phyloP scores from a whole-genome alignment of 2,329 filamentous ascomycete species.

The Microdochium bolleyi region DNA sequence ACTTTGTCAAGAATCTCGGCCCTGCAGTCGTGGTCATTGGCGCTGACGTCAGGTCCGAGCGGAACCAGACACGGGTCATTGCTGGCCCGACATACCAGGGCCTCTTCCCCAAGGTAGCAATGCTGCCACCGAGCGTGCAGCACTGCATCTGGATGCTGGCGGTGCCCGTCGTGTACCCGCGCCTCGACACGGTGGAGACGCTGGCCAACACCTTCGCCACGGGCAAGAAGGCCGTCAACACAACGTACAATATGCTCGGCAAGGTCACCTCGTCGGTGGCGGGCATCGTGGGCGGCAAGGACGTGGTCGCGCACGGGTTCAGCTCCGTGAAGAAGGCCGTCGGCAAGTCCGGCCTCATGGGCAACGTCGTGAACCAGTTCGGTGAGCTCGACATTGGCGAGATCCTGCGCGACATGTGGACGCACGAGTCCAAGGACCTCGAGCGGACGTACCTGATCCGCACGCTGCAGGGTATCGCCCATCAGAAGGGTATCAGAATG shows the following conservation, averaged over 20 bases:
- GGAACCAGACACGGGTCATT: slow-evolving; percentile 85
- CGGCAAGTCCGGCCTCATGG: slow-evolving; percentile 92
- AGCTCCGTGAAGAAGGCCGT: slow-evolving; percentile 94
- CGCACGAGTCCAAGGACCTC: slow-evolving; percentile 93
- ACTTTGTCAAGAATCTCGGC: slow-evolving; percentile 94
- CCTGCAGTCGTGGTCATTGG: slow-evolving; percentile 86
- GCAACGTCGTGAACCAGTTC: slow-evolving; percentile 89
- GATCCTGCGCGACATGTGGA: slow-evolving; percentile 95
- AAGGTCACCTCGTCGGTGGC: slow-evolving; percentile 94
- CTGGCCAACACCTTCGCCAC: slow-evolving; percentile 86
- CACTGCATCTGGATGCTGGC: slow-evolving; percentile 96
- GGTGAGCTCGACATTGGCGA: slow-evolving; percentile 93
- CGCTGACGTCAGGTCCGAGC: slow-evolving; percentile 84
- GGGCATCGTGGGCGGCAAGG: slow-evolving; percentile 90
- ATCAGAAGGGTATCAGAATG: slow-evolving; percentile 94
- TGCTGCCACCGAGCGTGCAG: slow-evolving; percentile 84
- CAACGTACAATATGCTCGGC: slow-evolving; percentile 90
- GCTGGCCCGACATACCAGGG: slow-evolving; percentile 96
- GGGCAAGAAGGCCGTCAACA: slow-evolving; percentile 93
- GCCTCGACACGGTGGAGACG: slow-evolving; percentile 85
- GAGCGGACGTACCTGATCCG: slow-evolving; percentile 95
- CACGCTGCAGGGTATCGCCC: slow-evolving; percentile 88
- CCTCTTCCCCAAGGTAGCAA: slow-evolving; percentile 89
- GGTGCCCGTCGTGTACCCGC: slow-evolving; percentile 83
- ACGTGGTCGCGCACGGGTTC: slow-evolving; percentile 87